These are phyloP conservation scores for Mortierella sp. DNA, from an alignment of 371 early-diverging fungal genomes.

Conservation along the genomic window DNA sequence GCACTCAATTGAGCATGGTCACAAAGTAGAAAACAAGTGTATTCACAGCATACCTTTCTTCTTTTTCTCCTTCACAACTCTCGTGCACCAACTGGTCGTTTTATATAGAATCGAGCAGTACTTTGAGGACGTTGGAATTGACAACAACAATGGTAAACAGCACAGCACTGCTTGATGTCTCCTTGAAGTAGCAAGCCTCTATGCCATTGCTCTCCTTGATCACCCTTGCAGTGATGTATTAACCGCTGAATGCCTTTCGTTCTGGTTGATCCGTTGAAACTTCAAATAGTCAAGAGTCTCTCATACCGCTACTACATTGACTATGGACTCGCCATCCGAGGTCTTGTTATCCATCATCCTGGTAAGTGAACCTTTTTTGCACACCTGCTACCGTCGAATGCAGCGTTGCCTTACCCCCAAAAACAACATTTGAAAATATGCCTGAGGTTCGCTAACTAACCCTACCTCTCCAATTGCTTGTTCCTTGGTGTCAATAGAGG, in stretches of 20 bases:
- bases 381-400: background rate
- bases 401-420: background rate
- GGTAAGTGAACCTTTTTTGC: constrained; percentile 30
- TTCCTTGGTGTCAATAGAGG: constrained; percentile 14
- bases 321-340: constrained; percentile 87
- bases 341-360: constrained; percentile 77
- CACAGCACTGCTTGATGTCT: no score
- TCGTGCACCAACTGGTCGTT: background rate
- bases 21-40: background rate
- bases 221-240: background rate
- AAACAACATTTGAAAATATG: background rate
- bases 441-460: background rate
- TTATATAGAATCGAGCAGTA: constrained; percentile 37
- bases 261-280: background rate
- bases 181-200: no score
- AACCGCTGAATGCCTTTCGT: background rate
- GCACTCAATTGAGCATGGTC: background rate
- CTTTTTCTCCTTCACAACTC: background rate
- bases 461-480: background rate
- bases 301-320: constrained; percentile 72
- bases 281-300: constrained; percentile 59
- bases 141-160: constrained; percentile 23
- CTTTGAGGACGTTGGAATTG: constrained; percentile 34
- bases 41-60: background rate
- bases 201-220: background rate